Percentiles rank a stretch among this genome's conserved stretches.
These are phyloP conservation scores for Phalaenopsis equestris DNA, from an alignment of 106 monocot species.

Conservation along the genomic window DNA sequence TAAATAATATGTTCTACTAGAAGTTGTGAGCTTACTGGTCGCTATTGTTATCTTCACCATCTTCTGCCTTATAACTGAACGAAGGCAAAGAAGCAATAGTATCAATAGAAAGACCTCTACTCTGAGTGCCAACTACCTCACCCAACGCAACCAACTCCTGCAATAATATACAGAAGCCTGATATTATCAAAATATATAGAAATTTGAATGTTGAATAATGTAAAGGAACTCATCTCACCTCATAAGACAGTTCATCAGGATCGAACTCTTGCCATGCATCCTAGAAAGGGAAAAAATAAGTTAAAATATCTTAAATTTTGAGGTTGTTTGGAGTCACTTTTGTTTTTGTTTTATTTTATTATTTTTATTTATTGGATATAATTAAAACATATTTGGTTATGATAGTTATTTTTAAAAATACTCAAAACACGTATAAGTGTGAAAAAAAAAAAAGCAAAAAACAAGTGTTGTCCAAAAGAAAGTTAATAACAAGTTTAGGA, in stretches of 20 bases:
- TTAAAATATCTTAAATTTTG: too few relatives aligned
- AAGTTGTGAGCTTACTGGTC: constrained; percentile 55
- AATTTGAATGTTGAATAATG: not conserved
- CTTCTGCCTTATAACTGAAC: constrained; percentile 53
- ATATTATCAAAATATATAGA: not conserved
- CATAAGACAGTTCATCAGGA: constrained; percentile 92
- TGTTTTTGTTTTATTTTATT: too few relatives aligned
- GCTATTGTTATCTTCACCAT: constrained; percentile 29
- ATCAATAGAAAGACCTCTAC: constrained; percentile 75
- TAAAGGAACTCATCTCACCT: constrained; percentile 22
- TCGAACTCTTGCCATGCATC: constrained; percentile 90
- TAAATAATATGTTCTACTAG: too few relatives aligned
- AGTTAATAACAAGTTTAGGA: too few relatives aligned
- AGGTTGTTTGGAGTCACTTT: too few relatives aligned
- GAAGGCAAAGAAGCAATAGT: constrained; percentile 76
- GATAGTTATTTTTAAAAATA: too few relatives aligned
- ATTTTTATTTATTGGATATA: too few relatives aligned
- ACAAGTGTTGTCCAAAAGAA: too few relatives aligned
- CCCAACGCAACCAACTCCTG: constrained; percentile 90
- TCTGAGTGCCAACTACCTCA: constrained; percentile 84
- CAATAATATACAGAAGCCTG: not conserved
- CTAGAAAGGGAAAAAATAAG: constrained; percentile 19
- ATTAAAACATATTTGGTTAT: too few relatives aligned
- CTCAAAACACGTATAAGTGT: too few relatives aligned
- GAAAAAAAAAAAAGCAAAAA: too few relatives aligned